Base-by-base conservation (phyloP, 2,329 filamentous ascomycete species). In the Pestalotiopsis sp. region DNA sequence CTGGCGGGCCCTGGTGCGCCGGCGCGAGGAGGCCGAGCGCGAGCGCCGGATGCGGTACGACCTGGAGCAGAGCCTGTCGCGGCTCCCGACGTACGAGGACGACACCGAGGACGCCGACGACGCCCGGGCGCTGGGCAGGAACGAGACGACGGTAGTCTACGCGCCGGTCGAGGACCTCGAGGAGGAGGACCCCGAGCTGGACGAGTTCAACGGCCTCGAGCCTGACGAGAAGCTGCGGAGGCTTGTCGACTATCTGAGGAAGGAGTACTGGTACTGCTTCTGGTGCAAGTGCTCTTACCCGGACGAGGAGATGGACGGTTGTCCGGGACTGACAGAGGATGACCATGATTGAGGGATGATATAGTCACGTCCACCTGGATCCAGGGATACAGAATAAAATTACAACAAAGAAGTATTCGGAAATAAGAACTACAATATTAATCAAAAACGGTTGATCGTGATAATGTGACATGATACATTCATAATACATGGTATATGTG, bases 251-350 rank as follows among this genome's bases (percentile, higher is more conserved):
- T 90, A 92, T 78, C 78, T 99, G 66, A 87, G 96, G 48, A 83
- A 89, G 62, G 86, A 87, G 75, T 88, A 94, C 75, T 80, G 85
- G 58, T 99, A 99, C 77, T 99, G 96, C 81, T 97, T 98, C 77
- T 99, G 94, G 92, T 99, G 96, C 81, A 98, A 98, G 78, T 92
- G 87, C 79, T 83, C 84, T 65, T 99, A 98, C 77, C 87, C 89
- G 0, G 89, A 94, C 75, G 82, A 82, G 44, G 80, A 82, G 44
- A 90, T 98, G 91, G 93, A 96, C 13, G 94, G 93, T 0, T 99
- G 96, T 83, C 95, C 96, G 0, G 96, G 96, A 0, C 67, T 91
- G 44, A 92, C 89, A 0, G 96, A 98, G 79, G 94, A 97, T 75
- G 94, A 98, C 74, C 89, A 91, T 70, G 88, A 91, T 73, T 87